Evolutionary conservation across 2,329 filamentous ascomycete species (phyloP).

Genomic region (Pyrenochaeta sp.): DNA sequence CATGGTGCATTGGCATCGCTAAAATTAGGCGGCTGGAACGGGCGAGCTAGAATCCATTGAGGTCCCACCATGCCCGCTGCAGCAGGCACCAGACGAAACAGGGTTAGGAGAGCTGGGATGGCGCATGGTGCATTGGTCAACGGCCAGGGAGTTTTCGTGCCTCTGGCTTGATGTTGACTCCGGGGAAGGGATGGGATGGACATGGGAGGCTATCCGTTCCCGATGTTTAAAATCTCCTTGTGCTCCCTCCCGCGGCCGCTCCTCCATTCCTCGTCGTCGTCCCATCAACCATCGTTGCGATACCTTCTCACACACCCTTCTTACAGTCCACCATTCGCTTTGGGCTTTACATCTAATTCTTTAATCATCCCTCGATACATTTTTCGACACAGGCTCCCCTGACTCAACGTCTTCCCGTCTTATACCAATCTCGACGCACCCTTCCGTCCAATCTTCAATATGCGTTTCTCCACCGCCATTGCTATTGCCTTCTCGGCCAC

Average conservation of each 20-base stretch:
- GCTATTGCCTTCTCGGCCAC: conserved; percentile 40
- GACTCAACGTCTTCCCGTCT: neutral
- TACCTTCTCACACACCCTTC: neutral
- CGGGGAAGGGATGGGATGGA: conserved; percentile 6
- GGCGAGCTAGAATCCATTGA: neutral
- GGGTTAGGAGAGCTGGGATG: neutral
- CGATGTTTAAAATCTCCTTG: conserved; percentile 2
- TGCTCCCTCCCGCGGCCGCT: neutral
- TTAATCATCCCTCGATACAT: neutral
- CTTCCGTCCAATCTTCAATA: conserved; percentile 22
- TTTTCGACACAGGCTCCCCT: too few relatives aligned
- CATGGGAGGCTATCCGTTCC: neutral
- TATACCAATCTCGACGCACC: neutral
- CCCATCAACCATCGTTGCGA: neutral
- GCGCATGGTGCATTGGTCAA: neutral
- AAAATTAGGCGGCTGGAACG: conserved; percentile 12
- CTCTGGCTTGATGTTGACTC: neutral
- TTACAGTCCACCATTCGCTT: conserved; percentile 14
- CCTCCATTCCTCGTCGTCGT: conserved; percentile 8
- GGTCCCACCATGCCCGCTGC: neutral
- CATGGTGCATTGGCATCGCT: conserved; percentile 10
- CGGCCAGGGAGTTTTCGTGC: neutral
- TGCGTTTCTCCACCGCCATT: conserved; percentile 43
- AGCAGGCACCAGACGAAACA: neutral
- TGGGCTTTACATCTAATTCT: neutral